phyloP scores from a whole-genome alignment of 2,329 filamentous ascomycete species.

The Ustilaginoidea virens region DNA sequence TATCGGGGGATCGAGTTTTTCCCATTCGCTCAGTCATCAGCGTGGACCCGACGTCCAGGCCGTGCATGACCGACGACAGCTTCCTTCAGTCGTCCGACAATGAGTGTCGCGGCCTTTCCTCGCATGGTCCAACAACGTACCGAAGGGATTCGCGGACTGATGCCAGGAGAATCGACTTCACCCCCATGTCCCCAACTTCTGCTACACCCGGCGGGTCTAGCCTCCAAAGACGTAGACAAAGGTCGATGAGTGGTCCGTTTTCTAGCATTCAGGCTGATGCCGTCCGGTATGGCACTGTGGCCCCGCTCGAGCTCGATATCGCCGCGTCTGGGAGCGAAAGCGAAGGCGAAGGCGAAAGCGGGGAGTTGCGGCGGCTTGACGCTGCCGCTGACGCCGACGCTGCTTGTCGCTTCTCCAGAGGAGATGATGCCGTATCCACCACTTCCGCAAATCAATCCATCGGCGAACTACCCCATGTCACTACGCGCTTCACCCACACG shows the following conservation, averaged over 20 bases:
- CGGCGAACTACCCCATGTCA: conserved; percentile 36
- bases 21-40: conserved; percentile 71
- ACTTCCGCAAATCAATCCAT: conserved; percentile 10
- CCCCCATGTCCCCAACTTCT: conserved; percentile 9
- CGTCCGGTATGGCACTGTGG: conserved; percentile 19
- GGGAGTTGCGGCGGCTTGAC: too few relatives aligned
- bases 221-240: conserved; percentile 14
- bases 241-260: conserved; percentile 21
- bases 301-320: conserved; percentile 19
- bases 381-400: neutral
- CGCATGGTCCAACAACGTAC: conserved; percentile 14
- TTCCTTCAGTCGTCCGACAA: conserved; percentile 18
- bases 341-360: conserved; percentile 12
- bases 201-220: neutral
- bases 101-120: conserved; percentile 15
- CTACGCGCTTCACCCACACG: conserved; percentile 64
- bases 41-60: conserved; percentile 38
- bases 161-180: conserved; percentile 12
- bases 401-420: neutral
- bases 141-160: conserved; percentile 15
- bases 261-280: conserved; percentile 31
- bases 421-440: conserved; percentile 6
- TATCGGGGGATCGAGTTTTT: conserved; percentile 48
- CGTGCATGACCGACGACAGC: conserved; percentile 25
- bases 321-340: conserved; percentile 16